A percentile compares a stretch with the other conserved stretches of the same genome.
phyloP scores from a whole-genome alignment of 2,329 filamentous ascomycete species.

The Xenoacremonium recifei region DNA sequence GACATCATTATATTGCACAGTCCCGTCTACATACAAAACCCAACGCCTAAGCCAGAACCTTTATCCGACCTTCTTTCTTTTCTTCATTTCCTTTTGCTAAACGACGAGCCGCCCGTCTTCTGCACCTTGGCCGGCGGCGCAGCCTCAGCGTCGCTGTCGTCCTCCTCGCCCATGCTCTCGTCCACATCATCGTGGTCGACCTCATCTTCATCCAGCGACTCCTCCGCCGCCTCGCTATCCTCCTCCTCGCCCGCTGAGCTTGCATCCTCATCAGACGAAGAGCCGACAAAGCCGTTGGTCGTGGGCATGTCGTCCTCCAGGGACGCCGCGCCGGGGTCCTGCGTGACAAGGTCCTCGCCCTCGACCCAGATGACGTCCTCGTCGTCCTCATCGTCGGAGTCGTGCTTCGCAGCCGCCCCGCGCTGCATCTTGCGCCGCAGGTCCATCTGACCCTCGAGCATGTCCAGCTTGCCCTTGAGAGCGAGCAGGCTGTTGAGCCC shows the following conservation, averaged over 20 bases:
- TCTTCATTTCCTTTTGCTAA: conserved; percentile 10
- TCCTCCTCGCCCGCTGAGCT: conserved; percentile 45
- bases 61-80: conserved; percentile 1
- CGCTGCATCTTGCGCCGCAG: conserved; percentile 69
- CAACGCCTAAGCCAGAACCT: conserved; percentile 17
- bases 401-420: conserved; percentile 33
- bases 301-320: conserved; percentile 59
- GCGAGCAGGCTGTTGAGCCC: conserved; percentile 80
- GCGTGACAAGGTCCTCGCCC: conserved; percentile 71
- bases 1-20: conserved; percentile 27
- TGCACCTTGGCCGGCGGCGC: conserved; percentile 46
- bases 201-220: conserved; percentile 57
- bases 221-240: conserved; percentile 46
- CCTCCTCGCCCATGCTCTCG: conserved; percentile 55
- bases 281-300: conserved; percentile 54
- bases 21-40: conserved; percentile 29
- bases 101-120: conserved; percentile 22
- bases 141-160: conserved; percentile 49
- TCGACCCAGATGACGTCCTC: conserved; percentile 85
- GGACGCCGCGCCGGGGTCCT: conserved; percentile 37
- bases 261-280: conserved; percentile 59
- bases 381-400: conserved; percentile 48
- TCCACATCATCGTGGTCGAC: conserved; percentile 58
- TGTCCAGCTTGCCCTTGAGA: conserved; percentile 92
- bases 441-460: conserved; percentile 87